phyloP scores from a whole-genome alignment of 371 early-diverging fungal species.

The Mucor sp. region DNA sequence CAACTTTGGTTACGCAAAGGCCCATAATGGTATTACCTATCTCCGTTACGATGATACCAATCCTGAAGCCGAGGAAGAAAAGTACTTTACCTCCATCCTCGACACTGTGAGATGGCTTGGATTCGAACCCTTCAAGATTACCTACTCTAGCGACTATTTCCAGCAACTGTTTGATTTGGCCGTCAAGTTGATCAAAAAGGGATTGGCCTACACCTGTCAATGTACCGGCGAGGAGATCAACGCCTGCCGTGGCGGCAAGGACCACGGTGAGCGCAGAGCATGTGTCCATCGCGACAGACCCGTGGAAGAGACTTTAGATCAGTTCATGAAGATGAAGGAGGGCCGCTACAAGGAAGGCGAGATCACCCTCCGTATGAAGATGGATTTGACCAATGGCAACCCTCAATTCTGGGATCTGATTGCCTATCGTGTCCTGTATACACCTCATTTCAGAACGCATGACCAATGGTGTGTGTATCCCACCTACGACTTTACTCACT shows the following conservation, averaged over 20 bases:
- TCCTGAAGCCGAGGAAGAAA: slow-evolving; percentile 97
- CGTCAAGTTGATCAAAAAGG: slow-evolving; percentile 86
- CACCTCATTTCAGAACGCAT: slow-evolving; percentile 94
- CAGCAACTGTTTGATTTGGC: slow-evolving; percentile 93
- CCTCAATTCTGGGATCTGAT: slow-evolving; percentile 99
- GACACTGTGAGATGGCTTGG: slow-evolving; percentile 99
- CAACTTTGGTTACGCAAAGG: slow-evolving; percentile 97
- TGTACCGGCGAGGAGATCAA: slow-evolving; percentile 95
- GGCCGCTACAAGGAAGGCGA: slow-evolving; percentile 95
- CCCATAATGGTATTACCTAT: slow-evolving; percentile 92
- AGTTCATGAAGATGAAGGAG: slow-evolving; percentile 98
- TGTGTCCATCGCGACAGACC: slow-evolving; percentile 96
- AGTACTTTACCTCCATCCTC: slow-evolving; percentile 94
- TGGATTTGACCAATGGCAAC: slow-evolving; percentile 95
- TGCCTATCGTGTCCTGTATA: slow-evolving; percentile 95
- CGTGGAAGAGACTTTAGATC: slow-evolving; percentile 87
- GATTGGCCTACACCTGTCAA: slow-evolving; percentile 98
- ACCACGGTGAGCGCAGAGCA: slow-evolving; percentile 83
- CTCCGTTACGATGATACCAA: slow-evolving; percentile 99
- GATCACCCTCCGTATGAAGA: slow-evolving; percentile 98
- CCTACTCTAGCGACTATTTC: slow-evolving; percentile 99
- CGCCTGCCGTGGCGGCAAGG: slow-evolving; percentile 89
- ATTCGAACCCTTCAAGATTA: slow-evolving; percentile 92
- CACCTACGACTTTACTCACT: slow-evolving; percentile 99
- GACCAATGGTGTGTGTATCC: slow-evolving; percentile 98